A percentile compares a stretch with the other conserved stretches of the same genome.
Evolutionary conservation across 768 basidiomycete genomes (phyloP).

Genomic region (Lactarius quietus): DNA sequence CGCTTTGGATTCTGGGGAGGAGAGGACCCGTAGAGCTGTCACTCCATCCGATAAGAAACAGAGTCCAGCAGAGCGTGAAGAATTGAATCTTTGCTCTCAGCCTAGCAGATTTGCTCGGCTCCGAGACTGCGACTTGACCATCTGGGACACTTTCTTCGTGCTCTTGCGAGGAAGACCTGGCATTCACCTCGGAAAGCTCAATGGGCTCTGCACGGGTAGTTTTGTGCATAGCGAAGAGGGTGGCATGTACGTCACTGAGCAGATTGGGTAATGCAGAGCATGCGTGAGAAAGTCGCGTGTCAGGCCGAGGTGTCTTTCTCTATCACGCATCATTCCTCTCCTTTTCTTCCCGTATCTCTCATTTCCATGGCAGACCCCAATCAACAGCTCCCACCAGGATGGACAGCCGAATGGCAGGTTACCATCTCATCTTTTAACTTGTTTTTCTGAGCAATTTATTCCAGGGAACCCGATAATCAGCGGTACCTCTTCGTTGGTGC

Average conservation of each 20-base stretch:
- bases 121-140: background rate
- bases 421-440: background rate
- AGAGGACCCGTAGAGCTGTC: conserved; percentile 74
- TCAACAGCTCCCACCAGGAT: conserved; percentile 85
- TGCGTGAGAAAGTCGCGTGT: conserved; percentile 23
- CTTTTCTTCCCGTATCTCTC: conserved; percentile 10
- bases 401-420: conserved; percentile 87
- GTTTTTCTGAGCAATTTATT: conserved; percentile 22
- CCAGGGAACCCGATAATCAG: conserved; percentile 76
- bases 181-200: conserved; percentile 1
- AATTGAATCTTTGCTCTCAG: conserved; percentile 43
- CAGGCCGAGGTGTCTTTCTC: background rate
- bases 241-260: too few relatives aligned
- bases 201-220: background rate
- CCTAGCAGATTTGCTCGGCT: background rate
- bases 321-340: conserved; percentile 4
- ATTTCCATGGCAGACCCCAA: conserved; percentile 43
- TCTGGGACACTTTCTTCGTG: background rate
- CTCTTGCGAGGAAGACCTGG: background rate
- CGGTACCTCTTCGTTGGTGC: conserved; percentile 87
- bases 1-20: conserved; percentile 63
- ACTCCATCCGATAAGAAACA: conserved; percentile 73
- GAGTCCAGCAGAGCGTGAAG: conserved; percentile 47
- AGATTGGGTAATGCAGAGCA: background rate
- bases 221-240: too few relatives aligned